Base-by-base conservation (phyloP, 148 eudicot species). In the Fagopyrum homotropicum region DNA sequence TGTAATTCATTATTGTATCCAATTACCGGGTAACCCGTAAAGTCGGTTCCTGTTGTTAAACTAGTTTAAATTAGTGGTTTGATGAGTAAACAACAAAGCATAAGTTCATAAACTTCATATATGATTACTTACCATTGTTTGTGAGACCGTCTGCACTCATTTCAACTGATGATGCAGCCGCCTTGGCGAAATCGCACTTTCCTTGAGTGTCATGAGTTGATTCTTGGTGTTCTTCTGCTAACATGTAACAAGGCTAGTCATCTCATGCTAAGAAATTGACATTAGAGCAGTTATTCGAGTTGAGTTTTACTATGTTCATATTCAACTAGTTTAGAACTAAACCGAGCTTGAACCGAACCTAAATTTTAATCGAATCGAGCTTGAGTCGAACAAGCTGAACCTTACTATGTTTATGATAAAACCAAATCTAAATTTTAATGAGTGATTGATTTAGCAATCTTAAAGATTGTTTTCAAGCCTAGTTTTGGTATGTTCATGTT, bases 1-100 rank as follows among this genome's bases (percentile, higher is more conserved):
- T 93, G 97, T 61, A 93, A 69, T 9, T 85, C 85, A 55, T 91
- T 83, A 4, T 93, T 88, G 68, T 75, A 88, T 35, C 98, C 98
- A 5, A 88, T 73, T 3, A 93, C 77, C 0, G 98, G 98, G 76
- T 89, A 93, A 4, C 94, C 90, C 4, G 81, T 85, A 51, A 88
- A 91, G 14, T 70, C 4, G 11, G 69, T 7, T 50, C 91, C 96
- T 93, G 7, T 66, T 35, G 73, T 50, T 56, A 29, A 35, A 1
- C 35, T 5, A 26, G 43, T 26, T 0, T 26, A 8, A 1, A 22
- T 60, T 63, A 63, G 4, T 66, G 12, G 12, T 9, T 49, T 49
- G 52, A 49, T 49, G 52, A 49, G 3, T 49, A 9, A 8, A 7
- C 11, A 49, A 49, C 14, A 3, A 49, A 66, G 9, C 19, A 35